Evolutionary conservation across 2,329 filamentous ascomycete species (phyloP), one percentile per base, ranked within the genome.

Genomic region (Nigrospora osmanthi): DNA sequence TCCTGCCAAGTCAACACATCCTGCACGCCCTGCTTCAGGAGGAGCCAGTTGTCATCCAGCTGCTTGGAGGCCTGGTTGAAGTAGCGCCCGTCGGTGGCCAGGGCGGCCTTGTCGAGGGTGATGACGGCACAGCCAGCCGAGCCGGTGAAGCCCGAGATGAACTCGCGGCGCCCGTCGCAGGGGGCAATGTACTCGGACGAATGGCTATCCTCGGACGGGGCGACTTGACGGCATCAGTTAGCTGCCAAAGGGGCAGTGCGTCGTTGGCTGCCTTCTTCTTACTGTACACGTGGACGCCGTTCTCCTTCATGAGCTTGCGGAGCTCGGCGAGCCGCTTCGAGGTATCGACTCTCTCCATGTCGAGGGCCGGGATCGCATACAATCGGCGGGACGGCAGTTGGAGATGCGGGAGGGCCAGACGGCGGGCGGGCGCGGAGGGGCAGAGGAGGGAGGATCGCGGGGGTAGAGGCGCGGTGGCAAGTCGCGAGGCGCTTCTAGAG

Each of bases 1-100:
- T 97, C 93, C 62, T 96, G 89, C 87, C 93, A 98, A 0, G 91
- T 97, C 1, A 89, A 91, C 11, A 96, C 89, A 64, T 95, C 89
- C 60, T 93, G 87, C 40, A 95, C 74, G 6, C 93, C 93, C 58
- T 95, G 89, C 71, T 96, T 98, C 49, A 98, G 72, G 35, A 98
- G 73, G 41, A 79, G 72, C 93, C 93, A 98, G 65, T 97, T 97
- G 57, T 67, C 70, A 63, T 97, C 93, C 30, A 98, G 79, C 65
- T 98, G 89, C 58, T 90, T 87, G 50, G 82, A 73, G 23, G 93
- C 93, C 66, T 98, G 93, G 69, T 95, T 97, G 75, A 97, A 98
- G 68, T 98, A 98, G 53, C 93, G 84, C 30, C 93, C 93, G 63
- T 98, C 93, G 30, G 93, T 98, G 12, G 93, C 89, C 46, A 98